Evolutionary conservation across 805 yeast genomes (phyloP).

Genomic region (Suhomyces sp.): DNA sequence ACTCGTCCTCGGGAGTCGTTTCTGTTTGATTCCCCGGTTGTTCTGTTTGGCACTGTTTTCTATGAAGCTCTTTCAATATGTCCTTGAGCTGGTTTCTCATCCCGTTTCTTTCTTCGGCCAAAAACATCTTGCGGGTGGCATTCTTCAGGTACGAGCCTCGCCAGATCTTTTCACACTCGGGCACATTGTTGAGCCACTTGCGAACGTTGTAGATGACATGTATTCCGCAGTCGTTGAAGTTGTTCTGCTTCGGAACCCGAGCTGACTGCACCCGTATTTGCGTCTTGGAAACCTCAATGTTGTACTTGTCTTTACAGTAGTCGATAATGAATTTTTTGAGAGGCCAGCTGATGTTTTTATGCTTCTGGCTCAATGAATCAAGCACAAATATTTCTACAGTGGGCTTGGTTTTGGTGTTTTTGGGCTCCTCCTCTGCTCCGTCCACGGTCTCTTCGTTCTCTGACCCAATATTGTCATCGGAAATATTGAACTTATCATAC

Average conservation of each 20-base stretch:
- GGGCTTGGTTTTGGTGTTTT: background rate
- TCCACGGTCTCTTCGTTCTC: background rate
- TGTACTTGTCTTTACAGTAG: slow-evolving; percentile 66
- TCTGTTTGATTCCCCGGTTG: background rate
- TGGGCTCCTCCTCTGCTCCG: background rate
- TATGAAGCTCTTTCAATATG: slow-evolving; percentile 21
- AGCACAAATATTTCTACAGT: slow-evolving; percentile 52
- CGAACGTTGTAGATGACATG: slow-evolving; percentile 76
- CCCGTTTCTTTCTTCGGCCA: slow-evolving; percentile 26
- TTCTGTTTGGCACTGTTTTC: slow-evolving; percentile 9
- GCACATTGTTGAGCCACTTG: slow-evolving; percentile 52
- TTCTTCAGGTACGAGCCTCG: slow-evolving; percentile 16
- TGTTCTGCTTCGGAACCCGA: slow-evolving; percentile 77
- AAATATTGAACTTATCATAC: slow-evolving; percentile 1
- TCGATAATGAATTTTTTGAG: slow-evolving; percentile 57
- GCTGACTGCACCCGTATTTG: slow-evolving; percentile 50
- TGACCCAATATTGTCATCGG: slow-evolving; percentile 2
- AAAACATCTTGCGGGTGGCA: slow-evolving; percentile 17
- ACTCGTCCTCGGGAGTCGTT: slow-evolving; percentile 4
- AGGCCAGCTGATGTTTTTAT: slow-evolving; percentile 49
- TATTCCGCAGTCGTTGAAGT: slow-evolving; percentile 92
- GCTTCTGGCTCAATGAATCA: slow-evolving; percentile 72
- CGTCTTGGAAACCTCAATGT: slow-evolving; percentile 41
- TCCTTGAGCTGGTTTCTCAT: slow-evolving; percentile 27
- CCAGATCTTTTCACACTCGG: slow-evolving; percentile 51